These are phyloP conservation scores for Lavandula angustifolia DNA, from an alignment of 257 asterid species.

Conservation along the genomic window DNA sequence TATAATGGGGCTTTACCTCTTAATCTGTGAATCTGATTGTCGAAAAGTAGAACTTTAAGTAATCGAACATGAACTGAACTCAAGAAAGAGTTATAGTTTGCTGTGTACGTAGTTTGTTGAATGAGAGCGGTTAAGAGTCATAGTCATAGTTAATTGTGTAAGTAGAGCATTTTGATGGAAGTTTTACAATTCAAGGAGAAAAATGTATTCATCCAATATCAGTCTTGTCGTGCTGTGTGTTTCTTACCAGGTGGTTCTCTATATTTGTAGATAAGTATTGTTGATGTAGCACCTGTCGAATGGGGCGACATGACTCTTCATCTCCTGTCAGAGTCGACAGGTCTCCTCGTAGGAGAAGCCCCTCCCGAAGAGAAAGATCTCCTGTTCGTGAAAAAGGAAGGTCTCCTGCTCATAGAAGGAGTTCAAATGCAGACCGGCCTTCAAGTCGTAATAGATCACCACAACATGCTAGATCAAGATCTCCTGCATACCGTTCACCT, in stretches of 20 bases:
- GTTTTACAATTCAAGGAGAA: neutral
- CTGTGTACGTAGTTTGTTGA: too few relatives aligned
- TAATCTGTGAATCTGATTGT: too few relatives aligned
- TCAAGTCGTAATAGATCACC: constrained; percentile 45
- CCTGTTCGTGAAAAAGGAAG: too few relatives aligned
- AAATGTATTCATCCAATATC: neutral
- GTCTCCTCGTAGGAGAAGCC: constrained; percentile 60
- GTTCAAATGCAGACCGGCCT: constrained; percentile 43
- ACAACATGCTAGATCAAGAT: constrained; percentile 41
- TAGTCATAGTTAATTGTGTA: neutral
- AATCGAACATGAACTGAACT: too few relatives aligned
- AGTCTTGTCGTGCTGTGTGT: neutral
- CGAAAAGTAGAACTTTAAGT: too few relatives aligned
- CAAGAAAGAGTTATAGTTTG: too few relatives aligned
- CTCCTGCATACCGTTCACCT: constrained; percentile 41
- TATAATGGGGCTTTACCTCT: too few relatives aligned
- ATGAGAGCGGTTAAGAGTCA: neutral
- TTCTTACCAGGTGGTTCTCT: constrained; percentile 10
- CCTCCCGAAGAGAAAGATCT: constrained; percentile 62
- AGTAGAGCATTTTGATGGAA: neutral
- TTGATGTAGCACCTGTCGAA: constrained; percentile 35
- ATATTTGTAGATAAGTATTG: constrained; percentile 7
- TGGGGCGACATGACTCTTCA: constrained; percentile 62
- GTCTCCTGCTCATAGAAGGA: constrained; percentile 59
- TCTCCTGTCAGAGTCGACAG: constrained; percentile 62